Evolutionary conservation across 2,329 filamentous ascomycete genomes (phyloP).

Genomic region (Dothideomycetes sp.): DNA sequence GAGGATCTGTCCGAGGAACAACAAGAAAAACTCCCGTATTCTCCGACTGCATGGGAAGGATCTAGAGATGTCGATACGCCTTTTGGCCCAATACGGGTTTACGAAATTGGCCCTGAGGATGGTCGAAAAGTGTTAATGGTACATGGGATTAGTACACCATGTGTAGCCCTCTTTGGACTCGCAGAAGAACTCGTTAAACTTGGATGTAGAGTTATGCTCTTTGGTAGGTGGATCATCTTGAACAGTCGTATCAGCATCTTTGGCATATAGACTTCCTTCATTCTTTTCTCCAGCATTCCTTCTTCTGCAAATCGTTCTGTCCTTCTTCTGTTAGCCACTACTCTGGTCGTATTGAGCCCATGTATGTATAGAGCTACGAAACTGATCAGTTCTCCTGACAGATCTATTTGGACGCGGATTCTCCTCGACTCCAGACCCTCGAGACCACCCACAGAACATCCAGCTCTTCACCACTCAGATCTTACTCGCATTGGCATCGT

Average conservation of each 20-base stretch:
- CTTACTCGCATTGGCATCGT: slow-evolving; percentile 60
- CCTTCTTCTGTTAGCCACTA: too few relatives aligned
- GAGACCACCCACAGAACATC: slow-evolving; percentile 61
- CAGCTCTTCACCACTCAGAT: slow-evolving; percentile 65
- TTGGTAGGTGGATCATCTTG: slow-evolving; percentile 42
- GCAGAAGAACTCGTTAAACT: slow-evolving; percentile 54
- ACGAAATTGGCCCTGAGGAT: slow-evolving; percentile 68
- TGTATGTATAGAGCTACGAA: not conserved
- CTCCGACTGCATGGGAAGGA: slow-evolving; percentile 60
- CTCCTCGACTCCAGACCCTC: slow-evolving; percentile 59
- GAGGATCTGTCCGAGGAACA: not conserved
- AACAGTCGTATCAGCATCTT: not conserved
- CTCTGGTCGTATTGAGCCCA: not conserved
- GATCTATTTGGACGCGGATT: slow-evolving; percentile 72
- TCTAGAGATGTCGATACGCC: slow-evolving; percentile 58
- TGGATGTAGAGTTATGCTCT: slow-evolving; percentile 70
- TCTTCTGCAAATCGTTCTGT: not conserved
- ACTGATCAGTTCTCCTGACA: slow-evolving; percentile 20
- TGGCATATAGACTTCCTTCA: not conserved
- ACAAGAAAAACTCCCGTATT: slow-evolving; percentile 44
- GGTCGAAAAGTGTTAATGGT: slow-evolving; percentile 66
- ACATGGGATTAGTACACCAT: slow-evolving; percentile 75
- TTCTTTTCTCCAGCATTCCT: not conserved
- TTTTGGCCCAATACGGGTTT: slow-evolving; percentile 63
- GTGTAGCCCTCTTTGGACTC: slow-evolving; percentile 57